Evolutionary conservation across 2,329 filamentous ascomycete genomes (phyloP).

Genomic region (Escovopsis sp.): DNA sequence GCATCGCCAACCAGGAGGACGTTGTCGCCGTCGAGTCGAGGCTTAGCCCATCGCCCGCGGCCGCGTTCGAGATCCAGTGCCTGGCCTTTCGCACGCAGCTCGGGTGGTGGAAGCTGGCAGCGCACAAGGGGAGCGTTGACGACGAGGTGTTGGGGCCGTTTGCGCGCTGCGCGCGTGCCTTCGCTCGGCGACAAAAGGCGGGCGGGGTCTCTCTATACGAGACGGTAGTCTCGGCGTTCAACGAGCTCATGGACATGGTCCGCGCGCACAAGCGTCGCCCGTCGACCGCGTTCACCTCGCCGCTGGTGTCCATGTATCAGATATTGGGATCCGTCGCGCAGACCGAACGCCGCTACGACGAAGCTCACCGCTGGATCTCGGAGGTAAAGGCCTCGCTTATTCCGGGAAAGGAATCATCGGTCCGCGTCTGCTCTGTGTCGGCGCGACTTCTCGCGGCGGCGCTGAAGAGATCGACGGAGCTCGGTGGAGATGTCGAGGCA

Average conservation of each 20-base stretch:
- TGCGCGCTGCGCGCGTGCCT: conserved; percentile 45
- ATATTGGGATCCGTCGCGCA: conserved; percentile 34
- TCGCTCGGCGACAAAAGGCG: conserved; percentile 34
- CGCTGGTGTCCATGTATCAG: conserved; percentile 35
- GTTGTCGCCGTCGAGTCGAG: conserved; percentile 34
- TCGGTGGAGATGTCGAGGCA: conserved; percentile 22
- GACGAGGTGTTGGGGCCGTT: conserved; percentile 54
- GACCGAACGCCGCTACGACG: conserved; percentile 27
- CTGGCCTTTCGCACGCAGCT: conserved; percentile 46
- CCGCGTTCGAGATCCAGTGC: conserved; percentile 46
- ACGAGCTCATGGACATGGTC: conserved; percentile 18
- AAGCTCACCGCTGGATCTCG: conserved; percentile 40
- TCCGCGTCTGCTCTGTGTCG: conserved; percentile 34
- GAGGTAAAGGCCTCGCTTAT: conserved; percentile 26
- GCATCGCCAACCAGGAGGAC: conserved; percentile 49
- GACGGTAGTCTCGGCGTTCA: conserved; percentile 17
- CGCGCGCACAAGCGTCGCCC: conserved; percentile 18
- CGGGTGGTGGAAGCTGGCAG: conserved; percentile 49
- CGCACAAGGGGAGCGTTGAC: conserved; percentile 42
- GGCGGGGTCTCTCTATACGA: conserved; percentile 22
- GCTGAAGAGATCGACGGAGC: conserved; percentile 29
- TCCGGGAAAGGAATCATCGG: conserved; percentile 27
- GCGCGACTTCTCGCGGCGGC: conserved; percentile 40
- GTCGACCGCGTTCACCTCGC: conserved; percentile 23
- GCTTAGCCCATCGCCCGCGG: conserved; percentile 38